Evolutionary conservation across 2,329 filamentous ascomycete genomes (phyloP).

Genomic region (Aphanoascus verrucosus): DNA sequence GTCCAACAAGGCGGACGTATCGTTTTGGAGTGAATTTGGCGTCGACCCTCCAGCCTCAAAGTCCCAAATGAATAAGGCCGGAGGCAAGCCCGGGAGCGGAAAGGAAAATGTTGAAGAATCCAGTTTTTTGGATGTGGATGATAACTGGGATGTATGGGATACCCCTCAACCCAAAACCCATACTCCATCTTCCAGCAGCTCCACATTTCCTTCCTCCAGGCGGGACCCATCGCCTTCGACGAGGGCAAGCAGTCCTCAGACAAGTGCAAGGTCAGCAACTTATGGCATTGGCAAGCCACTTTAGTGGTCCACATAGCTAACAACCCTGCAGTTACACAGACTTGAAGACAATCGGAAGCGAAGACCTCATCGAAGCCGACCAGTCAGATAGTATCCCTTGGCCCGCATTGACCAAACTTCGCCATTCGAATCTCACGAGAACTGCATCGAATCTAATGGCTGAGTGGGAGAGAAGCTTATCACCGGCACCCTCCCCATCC

Average conservation of each 20-base stretch:
- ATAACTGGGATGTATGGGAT: constrained; percentile 48
- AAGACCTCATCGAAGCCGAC: constrained; percentile 22
- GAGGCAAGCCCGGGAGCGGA: constrained; percentile 19
- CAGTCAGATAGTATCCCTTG: constrained; percentile 45
- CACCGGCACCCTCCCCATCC: constrained; percentile 28
- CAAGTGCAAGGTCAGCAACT: constrained; percentile 42
- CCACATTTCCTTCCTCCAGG: constrained; percentile 43
- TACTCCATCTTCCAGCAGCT: constrained; percentile 38
- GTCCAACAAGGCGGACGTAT: constrained; percentile 36
- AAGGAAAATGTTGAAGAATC: constrained; percentile 29
- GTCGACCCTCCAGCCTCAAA: constrained; percentile 38
- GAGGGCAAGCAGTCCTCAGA: constrained; percentile 42
- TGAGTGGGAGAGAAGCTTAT: constrained; percentile 77
- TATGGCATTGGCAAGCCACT: constrained; percentile 16
- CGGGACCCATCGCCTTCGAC: constrained; percentile 37
- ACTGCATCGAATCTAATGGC: constrained; percentile 80
- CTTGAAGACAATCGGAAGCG: constrained; percentile 24
- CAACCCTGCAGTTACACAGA: constrained; percentile 29
- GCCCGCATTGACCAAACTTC: constrained; percentile 59
- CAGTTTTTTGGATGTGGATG: constrained; percentile 38
- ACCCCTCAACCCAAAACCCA: constrained; percentile 36
- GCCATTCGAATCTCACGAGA: constrained; percentile 65
- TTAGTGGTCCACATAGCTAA: constrained; percentile 17
- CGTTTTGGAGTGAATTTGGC: constrained; percentile 44
- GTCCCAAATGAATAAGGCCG: constrained; percentile 21